These are phyloP conservation scores for Cryptosporidium parvum DNA, from an alignment of 169 alveolate species.

Conservation along the genomic window DNA sequence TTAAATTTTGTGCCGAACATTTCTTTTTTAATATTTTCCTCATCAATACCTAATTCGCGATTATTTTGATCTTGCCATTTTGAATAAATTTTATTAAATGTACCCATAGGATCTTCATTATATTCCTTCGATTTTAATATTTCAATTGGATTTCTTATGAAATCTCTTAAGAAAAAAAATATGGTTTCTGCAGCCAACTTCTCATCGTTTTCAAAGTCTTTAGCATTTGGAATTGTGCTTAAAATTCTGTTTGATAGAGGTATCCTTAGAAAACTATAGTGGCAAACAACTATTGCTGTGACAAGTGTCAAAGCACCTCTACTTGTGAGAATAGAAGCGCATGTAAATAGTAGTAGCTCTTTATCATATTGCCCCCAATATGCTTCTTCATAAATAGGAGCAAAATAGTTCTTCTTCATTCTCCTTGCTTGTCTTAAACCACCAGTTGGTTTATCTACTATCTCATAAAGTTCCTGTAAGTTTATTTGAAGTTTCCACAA, in stretches of 20 bases:
- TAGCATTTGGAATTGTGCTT: slow-evolving; percentile 24
- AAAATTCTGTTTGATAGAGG: slow-evolving; percentile 34
- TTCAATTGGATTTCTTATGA: slow-evolving; percentile 30
- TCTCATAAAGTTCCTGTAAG: background rate
- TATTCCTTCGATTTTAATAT: slow-evolving; percentile 39
- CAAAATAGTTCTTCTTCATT: background rate
- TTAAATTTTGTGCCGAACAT: background rate
- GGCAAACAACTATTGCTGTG: slow-evolving; percentile 58
- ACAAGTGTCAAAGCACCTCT: slow-evolving; percentile 4
- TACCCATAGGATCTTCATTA: slow-evolving; percentile 37
- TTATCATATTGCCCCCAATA: slow-evolving; percentile 51
- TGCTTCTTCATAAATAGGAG: slow-evolving; percentile 59
- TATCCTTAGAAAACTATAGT: slow-evolving; percentile 48
- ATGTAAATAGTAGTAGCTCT: slow-evolving; percentile 23
- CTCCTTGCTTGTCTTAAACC: background rate
- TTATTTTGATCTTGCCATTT: slow-evolving; percentile 10
- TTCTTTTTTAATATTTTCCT: background rate
- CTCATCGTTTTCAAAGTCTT: slow-evolving; percentile 38
- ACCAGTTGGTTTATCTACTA: background rate
- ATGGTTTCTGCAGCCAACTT: slow-evolving; percentile 11
- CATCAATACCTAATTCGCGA: background rate
- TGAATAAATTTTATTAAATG: slow-evolving; percentile 3
- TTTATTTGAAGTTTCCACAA: slow-evolving; percentile 34
- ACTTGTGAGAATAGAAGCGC: slow-evolving; percentile 60
- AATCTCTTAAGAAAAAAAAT: slow-evolving; percentile 15